phyloP scores from a whole-genome alignment of 1,139 yeast species.

The Lodderomyces elongisporus region DNA sequence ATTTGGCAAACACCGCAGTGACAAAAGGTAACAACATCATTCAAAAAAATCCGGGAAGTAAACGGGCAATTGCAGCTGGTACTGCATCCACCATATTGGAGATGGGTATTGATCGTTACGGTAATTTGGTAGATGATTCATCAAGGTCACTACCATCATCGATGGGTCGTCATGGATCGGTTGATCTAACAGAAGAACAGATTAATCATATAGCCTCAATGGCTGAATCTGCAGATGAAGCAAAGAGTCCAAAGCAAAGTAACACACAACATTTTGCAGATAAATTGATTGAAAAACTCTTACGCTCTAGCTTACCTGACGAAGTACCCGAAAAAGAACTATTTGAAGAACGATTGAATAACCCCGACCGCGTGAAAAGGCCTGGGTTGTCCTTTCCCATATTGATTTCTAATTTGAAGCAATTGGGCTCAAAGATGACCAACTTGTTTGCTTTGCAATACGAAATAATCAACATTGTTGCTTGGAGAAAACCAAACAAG shows the following conservation, averaged over 20 bases:
- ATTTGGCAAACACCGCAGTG: conserved; percentile 14
- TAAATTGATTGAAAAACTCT: conserved; percentile 47
- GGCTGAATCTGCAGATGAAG: conserved; percentile 24
- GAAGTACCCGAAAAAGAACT: conserved; percentile 42
- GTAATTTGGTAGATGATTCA: too few relatives aligned
- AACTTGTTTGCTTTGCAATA: conserved; percentile 52
- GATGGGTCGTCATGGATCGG: conserved; percentile 7
- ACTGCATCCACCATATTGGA: conserved; percentile 55
- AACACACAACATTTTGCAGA: conserved; percentile 50
- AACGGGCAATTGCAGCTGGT: conserved; percentile 51
- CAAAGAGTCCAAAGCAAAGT: conserved; percentile 5
- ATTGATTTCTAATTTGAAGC: conserved; percentile 47
- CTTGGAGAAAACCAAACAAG: conserved; percentile 61
- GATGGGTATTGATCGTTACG: conserved; percentile 42
- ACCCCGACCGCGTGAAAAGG: conserved; percentile 38
- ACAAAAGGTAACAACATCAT: conserved; percentile 20
- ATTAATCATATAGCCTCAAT: conserved; percentile 16
- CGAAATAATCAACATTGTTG: conserved; percentile 47
- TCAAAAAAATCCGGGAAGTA: conserved; percentile 29
- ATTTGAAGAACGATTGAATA: conserved; percentile 39
- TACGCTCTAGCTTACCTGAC: conserved; percentile 42
- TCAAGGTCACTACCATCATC: not conserved
- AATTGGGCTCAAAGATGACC: conserved; percentile 50
- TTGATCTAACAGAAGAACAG: conserved; percentile 16
- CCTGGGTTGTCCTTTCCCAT: conserved; percentile 49